A percentile compares a stretch with the other conserved stretches of the same genome.
phyloP scores from a whole-genome alignment of 495 filamentous ascomycete species.

The Lophium mytilinum region DNA sequence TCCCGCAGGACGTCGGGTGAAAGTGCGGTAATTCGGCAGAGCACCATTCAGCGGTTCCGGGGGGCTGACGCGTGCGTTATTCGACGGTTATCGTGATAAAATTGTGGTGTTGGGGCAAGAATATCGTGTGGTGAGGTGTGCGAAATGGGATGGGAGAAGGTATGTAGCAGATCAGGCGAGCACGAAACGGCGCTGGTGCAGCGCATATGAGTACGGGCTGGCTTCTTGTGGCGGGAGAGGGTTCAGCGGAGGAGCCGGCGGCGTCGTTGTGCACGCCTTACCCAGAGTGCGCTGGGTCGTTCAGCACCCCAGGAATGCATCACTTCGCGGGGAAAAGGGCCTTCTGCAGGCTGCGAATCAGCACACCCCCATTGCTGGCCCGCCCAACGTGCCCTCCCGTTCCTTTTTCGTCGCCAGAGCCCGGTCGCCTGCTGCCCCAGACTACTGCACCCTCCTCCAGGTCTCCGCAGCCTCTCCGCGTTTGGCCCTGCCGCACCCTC shows the following conservation, averaged over 20 bases:
- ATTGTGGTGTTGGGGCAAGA: too few species aligned
- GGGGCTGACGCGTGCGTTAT: too few species aligned
- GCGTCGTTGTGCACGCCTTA: background rate
- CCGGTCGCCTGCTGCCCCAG: background rate
- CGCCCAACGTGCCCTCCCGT: background rate
- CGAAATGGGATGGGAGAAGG: background rate
- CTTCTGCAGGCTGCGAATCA: background rate
- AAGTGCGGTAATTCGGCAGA: background rate
- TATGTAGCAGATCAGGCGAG: too few species aligned
- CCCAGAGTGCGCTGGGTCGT: background rate
- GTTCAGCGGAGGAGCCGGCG: background rate
- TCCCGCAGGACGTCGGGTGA: conserved; percentile 10
- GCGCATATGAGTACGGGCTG: background rate
- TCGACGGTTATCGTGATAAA: too few species aligned
- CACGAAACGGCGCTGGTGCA: too few species aligned
- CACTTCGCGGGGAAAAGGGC: background rate
- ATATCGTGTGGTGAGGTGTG: too few species aligned
- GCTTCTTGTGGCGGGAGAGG: background rate
- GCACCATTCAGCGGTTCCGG: too few species aligned
- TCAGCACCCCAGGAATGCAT: background rate
- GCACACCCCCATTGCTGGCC: background rate
- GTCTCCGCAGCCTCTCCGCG: too few species aligned
- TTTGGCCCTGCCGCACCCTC: too few species aligned
- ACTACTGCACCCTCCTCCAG: too few species aligned
- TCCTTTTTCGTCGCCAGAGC: background rate